Percentiles rank a stretch among this genome's conserved stretches.
phyloP scores from a whole-genome alignment of 1,284 basidiomycete species.

The Tilletia walkeri region DNA sequence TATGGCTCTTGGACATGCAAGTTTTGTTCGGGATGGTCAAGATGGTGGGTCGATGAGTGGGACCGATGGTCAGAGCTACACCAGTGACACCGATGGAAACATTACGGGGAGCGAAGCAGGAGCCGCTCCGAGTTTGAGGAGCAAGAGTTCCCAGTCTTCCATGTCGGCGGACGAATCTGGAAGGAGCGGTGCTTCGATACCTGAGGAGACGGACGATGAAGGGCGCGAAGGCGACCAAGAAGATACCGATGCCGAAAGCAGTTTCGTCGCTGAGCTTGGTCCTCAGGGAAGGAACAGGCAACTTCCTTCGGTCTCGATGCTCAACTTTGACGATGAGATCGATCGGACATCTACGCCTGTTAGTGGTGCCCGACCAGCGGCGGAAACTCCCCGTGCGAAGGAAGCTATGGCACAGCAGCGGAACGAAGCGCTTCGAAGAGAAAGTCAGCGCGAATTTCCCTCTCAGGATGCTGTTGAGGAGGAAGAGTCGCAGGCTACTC shows the following conservation, averaged over 20 bases:
- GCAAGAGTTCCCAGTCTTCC: background rate
- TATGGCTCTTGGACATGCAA: constrained; percentile 13
- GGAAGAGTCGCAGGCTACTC: background rate
- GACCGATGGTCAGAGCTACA: constrained; percentile 1
- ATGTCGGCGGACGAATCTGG: constrained; percentile 10
- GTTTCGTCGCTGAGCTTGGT: constrained; percentile 5
- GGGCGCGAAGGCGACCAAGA: background rate
- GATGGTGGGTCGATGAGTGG: background rate
- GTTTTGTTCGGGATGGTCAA: constrained; percentile 5
- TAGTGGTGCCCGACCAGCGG: background rate
- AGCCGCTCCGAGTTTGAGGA: constrained; percentile 2
- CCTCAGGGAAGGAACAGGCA: background rate
- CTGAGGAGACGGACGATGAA: constrained; percentile 5
- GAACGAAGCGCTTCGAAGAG: background rate
- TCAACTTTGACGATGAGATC: background rate
- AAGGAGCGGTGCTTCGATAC: background rate
- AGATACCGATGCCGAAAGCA: background rate
- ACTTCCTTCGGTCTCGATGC: constrained; percentile 1
- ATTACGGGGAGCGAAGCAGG: background rate
- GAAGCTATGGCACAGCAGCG: background rate
- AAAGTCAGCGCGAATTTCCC: background rate
- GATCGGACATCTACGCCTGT: constrained; percentile 16
- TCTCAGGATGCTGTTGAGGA: background rate
- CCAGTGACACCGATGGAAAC: background rate
- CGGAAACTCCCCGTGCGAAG: background rate